A percentile compares a stretch with the other conserved stretches of the same genome.
These are phyloP conservation scores for Capsicum pubescens DNA, from an alignment of 257 asterid species.

Conservation along the genomic window DNA sequence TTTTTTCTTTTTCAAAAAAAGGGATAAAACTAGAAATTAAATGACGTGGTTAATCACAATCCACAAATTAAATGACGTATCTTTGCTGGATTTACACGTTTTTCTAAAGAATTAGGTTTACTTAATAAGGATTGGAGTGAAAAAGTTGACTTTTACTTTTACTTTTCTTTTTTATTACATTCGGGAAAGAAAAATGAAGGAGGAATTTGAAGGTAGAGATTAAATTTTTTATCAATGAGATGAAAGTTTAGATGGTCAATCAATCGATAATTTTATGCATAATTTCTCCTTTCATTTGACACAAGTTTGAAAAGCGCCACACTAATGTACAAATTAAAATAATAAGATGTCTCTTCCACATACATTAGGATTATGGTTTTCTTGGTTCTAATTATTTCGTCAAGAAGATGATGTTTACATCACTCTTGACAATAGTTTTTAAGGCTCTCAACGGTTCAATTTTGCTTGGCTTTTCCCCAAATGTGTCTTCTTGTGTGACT, in stretches of 20 bases:
- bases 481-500: conserved; percentile 13
- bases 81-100: not conserved
- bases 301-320: not conserved
- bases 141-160: not conserved
- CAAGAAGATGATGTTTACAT: not conserved
- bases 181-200: no score
- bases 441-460: not conserved
- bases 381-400: not conserved
- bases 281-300: not conserved
- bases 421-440: not conserved
- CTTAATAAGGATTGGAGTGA: not conserved
- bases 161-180: no score
- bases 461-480: not conserved
- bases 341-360: not conserved
- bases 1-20: no score
- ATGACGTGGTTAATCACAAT: not conserved
- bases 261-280: not conserved
- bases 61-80: not conserved
- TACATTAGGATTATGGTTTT: not conserved
- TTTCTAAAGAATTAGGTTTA: not conserved
- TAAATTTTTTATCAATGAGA: no score
- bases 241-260: no score
- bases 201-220: no score
- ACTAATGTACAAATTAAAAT: not conserved
- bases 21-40: no score